Base-by-base conservation (phyloP, 2,329 filamentous ascomycete species). In the Penicillium janthinellum region DNA sequence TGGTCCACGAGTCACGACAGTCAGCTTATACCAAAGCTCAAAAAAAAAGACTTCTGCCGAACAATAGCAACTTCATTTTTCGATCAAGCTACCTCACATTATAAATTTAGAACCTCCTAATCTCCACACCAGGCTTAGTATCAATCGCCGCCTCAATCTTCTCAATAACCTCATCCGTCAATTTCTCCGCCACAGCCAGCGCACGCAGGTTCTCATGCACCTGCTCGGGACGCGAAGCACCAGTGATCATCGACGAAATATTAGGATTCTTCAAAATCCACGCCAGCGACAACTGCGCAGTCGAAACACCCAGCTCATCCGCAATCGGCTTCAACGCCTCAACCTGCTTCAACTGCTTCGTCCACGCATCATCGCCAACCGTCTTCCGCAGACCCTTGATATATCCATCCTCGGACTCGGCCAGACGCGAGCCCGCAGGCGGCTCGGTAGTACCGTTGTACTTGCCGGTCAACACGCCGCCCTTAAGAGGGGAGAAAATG, bases 391-490 rank as follows among this genome's bases (percentile, higher is more conserved):
- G 74, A 37, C 68, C 65, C 59, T 81, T 76, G 66, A 88, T 80
- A 70, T 83, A 88, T 54, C 82, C 79, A 61, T 88, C 81, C 54
- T 83, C 78, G 44, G 81, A 80, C 66, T 82, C 80, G 12, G 82
- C 82, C 59, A 88, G 79, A 20, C 87, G 80, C 5, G 84, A 85
- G 64, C 83, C 82, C 12, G 82, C 76, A 4, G 86, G 86, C 35
- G 88, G 83, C 1, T 59, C 61, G 10, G 60, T 34, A 7, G 41
- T 53, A 65, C 87, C 77, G 71, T 85, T 87, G 76, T 90, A 90
- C 74, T 90, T 90, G 49, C 87, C 88, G 0, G 86, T 86, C 62
- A 90, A 76, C 60, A 89, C 80, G 20, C 87, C 87, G 53, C 78
- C 77, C 63, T 82, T 81, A 17, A 90, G 75, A 1, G 87, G 88